Percentiles rank a stretch among this genome's conserved stretches.
phyloP scores from a whole-genome alignment of 2,329 filamentous ascomycete genomes.

The Spiromastix sp. region DNA sequence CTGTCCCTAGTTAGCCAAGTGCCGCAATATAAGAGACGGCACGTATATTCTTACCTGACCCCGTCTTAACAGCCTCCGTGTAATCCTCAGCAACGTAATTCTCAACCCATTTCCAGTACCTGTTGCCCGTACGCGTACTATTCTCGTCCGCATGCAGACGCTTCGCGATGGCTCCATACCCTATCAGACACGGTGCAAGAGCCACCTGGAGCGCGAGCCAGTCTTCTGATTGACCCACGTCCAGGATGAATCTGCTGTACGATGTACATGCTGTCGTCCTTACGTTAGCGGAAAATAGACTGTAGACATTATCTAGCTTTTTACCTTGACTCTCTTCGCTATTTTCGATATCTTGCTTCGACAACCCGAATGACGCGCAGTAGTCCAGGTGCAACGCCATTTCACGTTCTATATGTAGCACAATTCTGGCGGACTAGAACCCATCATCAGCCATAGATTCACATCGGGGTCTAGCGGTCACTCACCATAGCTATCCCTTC shows the following conservation, averaged over 20 bases:
- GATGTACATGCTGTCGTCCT: conserved; percentile 57
- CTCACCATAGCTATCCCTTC: conserved; percentile 60
- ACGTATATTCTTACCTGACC: conserved; percentile 47
- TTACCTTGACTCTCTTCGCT: conserved; percentile 65
- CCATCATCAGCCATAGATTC: not conserved
- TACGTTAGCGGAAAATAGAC: conserved; percentile 2
- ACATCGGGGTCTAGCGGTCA: conserved; percentile 2
- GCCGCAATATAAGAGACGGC: not conserved
- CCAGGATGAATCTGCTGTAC: conserved; percentile 78
- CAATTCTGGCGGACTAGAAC: conserved; percentile 54
- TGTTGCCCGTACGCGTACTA: conserved; percentile 55
- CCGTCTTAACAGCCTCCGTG: conserved; percentile 56
- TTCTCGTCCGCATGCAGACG: conserved; percentile 54
- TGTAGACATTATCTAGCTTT: not conserved
- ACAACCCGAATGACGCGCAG: conserved; percentile 70
- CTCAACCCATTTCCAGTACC: conserved; percentile 84
- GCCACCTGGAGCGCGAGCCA: conserved; percentile 79
- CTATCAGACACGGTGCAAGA: conserved; percentile 78
- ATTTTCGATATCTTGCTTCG: conserved; percentile 59
- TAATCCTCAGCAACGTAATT: conserved; percentile 82
- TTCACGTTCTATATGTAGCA: conserved; percentile 68
- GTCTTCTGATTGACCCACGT: conserved; percentile 78
- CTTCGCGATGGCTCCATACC: conserved; percentile 70
- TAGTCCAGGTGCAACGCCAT: conserved; percentile 74
- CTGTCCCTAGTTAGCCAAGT: conserved; percentile 30